Base-by-base conservation (phyloP, 2,329 filamentous ascomycete genomes). In the Ophiostoma ulmi region DNA sequence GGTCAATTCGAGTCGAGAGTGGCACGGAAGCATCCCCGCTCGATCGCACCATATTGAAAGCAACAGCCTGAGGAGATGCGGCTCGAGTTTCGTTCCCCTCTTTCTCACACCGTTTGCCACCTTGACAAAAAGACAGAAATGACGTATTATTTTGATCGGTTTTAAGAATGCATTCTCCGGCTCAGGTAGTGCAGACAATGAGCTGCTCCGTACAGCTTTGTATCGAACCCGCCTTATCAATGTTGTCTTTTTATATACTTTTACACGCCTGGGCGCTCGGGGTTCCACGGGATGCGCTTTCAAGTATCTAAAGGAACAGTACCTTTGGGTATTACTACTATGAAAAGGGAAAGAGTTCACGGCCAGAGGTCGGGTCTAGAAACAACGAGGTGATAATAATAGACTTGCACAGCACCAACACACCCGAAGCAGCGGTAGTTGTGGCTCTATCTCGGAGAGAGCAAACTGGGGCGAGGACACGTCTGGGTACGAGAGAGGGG, bases 261-360 rank as follows among this genome's bases (percentile, higher is more conserved):
- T 17, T 14, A 26, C 10, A 14, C 22, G 52, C 22, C 52, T 58
- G 52, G 52, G 52, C n/a, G n/a, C 10, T 58, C 52, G 52, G 52
- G 52, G 52, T 17, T 58, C 52, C 52, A 58, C 52, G 22, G 52
- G 52, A 58, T 58, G 52, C 52, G 22, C 11, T 26, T 26, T 22
- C n/a, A 31, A 26, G 22, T 58, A 58, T 22, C 22, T 26, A 22
- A 26, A 58, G 58, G 58, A 39, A 20, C 20, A 65, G 35, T 11
- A 22, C 17, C 17, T 10, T 38, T n/a, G 63, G 35, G 36, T 38
- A 20, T 36, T 65, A 36, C 63, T 65, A 65, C 63, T 39, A 41
- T 65, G 63, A 41, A 65, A 39, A 20, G n/a, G 63, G 63, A 65
- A 65, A 65, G 63, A 65, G 35, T 65, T 65, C 63, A 65, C 63